Percentiles rank a stretch among this genome's conserved stretches.
These are phyloP conservation scores for Botrytis paeoniae DNA, from an alignment of 2,329 filamentous ascomycete species.

Conservation along the genomic window DNA sequence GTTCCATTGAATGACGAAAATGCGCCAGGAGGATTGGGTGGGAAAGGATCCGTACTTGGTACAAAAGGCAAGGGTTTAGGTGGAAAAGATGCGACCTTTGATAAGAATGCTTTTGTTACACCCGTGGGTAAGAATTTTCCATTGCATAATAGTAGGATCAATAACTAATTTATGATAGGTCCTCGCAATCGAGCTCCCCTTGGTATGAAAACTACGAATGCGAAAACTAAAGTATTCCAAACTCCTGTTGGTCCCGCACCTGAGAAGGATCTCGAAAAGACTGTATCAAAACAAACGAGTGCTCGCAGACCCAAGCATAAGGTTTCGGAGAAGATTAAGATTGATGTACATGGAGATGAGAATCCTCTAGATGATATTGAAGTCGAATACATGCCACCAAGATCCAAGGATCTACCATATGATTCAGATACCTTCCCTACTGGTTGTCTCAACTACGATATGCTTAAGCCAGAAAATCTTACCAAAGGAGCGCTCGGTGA, in stretches of 20 bases:
- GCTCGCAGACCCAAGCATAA: conserved; percentile 56
- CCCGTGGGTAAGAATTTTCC: conserved; percentile 60
- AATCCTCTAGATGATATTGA: conserved; percentile 56
- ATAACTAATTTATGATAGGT: conserved; percentile 25
- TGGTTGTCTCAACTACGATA: conserved; percentile 54
- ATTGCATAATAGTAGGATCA: conserved; percentile 39
- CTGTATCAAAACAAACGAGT: conserved; percentile 52
- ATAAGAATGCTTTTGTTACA: conserved; percentile 68
- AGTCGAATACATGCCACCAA: conserved; percentile 86
- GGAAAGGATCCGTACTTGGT: conserved; percentile 49
- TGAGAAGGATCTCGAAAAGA: conserved; percentile 60
- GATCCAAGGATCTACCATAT: conserved; percentile 62
- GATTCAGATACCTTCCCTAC: conserved; percentile 66
- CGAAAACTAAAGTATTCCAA: conserved; percentile 69
- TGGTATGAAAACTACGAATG: conserved; percentile 95
- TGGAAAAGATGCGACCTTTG: conserved; percentile 47
- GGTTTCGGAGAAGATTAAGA: conserved; percentile 54
- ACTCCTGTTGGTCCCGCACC: conserved; percentile 61
- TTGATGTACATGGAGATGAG: conserved; percentile 59
- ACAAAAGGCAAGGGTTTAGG: conserved; percentile 53
- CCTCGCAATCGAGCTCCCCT: conserved; percentile 73
- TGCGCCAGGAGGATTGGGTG: conserved; percentile 54
- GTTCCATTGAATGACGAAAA: conserved; percentile 83
- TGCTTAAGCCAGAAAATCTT: conserved; percentile 56
- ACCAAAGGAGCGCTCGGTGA: conserved; percentile 46